Evolutionary conservation across 164 flowering plant species (phyloP), one percentile per base, ranked within the genome.

Genomic region (Sedum album): DNA sequence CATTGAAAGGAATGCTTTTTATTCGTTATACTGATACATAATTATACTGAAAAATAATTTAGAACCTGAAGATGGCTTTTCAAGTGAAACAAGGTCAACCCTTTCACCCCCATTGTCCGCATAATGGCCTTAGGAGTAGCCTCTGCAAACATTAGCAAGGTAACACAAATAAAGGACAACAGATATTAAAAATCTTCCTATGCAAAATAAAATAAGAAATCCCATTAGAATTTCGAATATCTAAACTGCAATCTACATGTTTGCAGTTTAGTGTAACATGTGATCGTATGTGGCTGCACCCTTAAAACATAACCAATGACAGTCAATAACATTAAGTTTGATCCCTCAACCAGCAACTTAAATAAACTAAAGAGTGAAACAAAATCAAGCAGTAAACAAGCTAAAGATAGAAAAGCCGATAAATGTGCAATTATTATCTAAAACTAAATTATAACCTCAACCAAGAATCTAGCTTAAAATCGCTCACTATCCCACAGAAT

Each of bases 41-140:
- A 11, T 51, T 21, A 51, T 53, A 41, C 38, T n/a, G 41, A 41
- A 46, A 31, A 31, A 66, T 17, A 55, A 66, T 41, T 62, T 60
- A 46, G 73, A 75, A 89, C 95, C 95, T 89, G 95, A 53, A 89
- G 95, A 73, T 89, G 95, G 72, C 90, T 85, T 85, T 89, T 89
- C 63, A 89, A 69, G 73, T 89, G 95, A 70, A 80, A 85, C 53
- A 89, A 88, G 49, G 95, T 89, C 65, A 89, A 80, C 31, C 95
- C 95, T 76, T 87, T 87, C 48, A 87, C 88, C 61, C 85, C 83
- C 91, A 89, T 89, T 21, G 86, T 81, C 36, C 90, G 82, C 88
- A 89, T 72, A 51, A 89, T 82, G 33, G 91, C 81, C 79, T 89
- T 89, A 17, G 95, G 95, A 0, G 92, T 89, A 28, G 94, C 94